phyloP scores from a whole-genome alignment of 768 basidiomycete species.

The Royoungia palumana region DNA sequence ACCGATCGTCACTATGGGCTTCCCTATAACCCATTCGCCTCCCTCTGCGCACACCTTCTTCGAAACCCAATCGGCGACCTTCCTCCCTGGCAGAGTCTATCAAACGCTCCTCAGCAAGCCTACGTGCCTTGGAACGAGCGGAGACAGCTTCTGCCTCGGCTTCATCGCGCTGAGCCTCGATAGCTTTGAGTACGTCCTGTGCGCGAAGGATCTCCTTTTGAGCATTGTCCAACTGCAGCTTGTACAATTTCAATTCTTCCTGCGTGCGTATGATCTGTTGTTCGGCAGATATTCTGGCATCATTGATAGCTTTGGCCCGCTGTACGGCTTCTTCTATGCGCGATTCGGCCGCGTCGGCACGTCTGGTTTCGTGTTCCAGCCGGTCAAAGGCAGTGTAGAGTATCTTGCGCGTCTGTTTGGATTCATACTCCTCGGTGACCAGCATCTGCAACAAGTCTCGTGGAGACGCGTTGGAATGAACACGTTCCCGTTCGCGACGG shows the following conservation, averaged over 20 bases:
- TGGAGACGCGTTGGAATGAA: conserved; percentile 28
- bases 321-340: conserved; percentile 31
- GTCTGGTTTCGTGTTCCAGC: conserved; percentile 35
- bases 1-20: conserved; percentile 18
- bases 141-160: conserved; percentile 47
- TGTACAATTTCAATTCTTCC: conserved; percentile 55
- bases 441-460: conserved; percentile 34
- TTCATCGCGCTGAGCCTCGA: conserved; percentile 46
- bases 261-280: conserved; percentile 31
- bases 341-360: conserved; percentile 34
- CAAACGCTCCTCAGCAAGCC: conserved; percentile 44
- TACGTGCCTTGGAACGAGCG: conserved; percentile 44
- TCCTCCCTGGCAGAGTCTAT: conserved; percentile 52
- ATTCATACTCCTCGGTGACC: conserved; percentile 40
- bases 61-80: conserved; percentile 49
- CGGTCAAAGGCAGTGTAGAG: conserved; percentile 37
- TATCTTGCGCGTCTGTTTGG: conserved; percentile 37
- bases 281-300: conserved; percentile 29
- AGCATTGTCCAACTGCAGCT: conserved; percentile 54
- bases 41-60: conserved; percentile 44
- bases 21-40: conserved; percentile 31
- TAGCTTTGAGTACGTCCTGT: conserved; percentile 46
- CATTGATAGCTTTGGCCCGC: conserved; percentile 30
- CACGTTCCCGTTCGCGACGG: conserved; percentile 34
- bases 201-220: conserved; percentile 58